phyloP scores from a whole-genome alignment of 345 rosid genomes.

The Brassica napus region DNA sequence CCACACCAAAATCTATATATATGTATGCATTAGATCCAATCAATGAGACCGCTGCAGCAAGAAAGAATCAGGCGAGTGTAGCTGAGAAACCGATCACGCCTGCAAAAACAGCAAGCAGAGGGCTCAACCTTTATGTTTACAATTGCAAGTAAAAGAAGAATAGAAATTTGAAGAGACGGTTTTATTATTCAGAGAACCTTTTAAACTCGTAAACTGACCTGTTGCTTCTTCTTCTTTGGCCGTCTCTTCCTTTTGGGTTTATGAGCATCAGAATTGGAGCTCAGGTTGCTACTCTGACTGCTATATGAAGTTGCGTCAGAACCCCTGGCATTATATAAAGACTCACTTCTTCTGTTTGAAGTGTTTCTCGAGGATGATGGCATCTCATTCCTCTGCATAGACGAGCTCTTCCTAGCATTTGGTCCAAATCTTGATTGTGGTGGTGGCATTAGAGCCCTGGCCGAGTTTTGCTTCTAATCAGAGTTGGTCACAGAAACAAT shows the following conservation, averaged over 20 bases:
- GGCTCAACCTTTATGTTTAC: neutral
- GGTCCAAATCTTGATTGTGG: slow-evolving; percentile 79
- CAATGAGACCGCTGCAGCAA: slow-evolving; percentile 2
- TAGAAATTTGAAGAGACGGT: neutral
- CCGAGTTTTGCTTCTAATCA: slow-evolving; percentile 63
- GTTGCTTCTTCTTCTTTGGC: slow-evolving; percentile 84
- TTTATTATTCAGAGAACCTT: neutral
- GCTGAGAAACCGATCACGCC: slow-evolving; percentile 23
- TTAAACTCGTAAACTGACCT: slow-evolving; percentile 34
- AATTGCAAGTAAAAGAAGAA: neutral
- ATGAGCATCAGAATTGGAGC: slow-evolving; percentile 91
- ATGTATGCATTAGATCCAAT: slow-evolving; percentile 11
- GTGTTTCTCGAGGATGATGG: slow-evolving; percentile 28
- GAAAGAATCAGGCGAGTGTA: neutral
- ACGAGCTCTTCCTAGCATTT: slow-evolving; percentile 58
- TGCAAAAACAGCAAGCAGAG: slow-evolving; percentile 25
- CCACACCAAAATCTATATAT: slow-evolving; percentile 25
- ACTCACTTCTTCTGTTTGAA: slow-evolving; percentile 60
- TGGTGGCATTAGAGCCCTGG: slow-evolving; percentile 90
- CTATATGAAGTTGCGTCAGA: slow-evolving; percentile 59
- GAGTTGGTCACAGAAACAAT: neutral
- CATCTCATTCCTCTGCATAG: slow-evolving; percentile 47
- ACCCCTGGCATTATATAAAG: slow-evolving; percentile 50
- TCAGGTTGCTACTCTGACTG: slow-evolving; percentile 82
- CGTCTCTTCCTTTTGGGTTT: slow-evolving; percentile 95